A percentile compares a stretch with the other conserved stretches of the same genome.
Evolutionary conservation across 2,329 filamentous ascomycete species (phyloP).

Genomic region (Penicillium sp.): DNA sequence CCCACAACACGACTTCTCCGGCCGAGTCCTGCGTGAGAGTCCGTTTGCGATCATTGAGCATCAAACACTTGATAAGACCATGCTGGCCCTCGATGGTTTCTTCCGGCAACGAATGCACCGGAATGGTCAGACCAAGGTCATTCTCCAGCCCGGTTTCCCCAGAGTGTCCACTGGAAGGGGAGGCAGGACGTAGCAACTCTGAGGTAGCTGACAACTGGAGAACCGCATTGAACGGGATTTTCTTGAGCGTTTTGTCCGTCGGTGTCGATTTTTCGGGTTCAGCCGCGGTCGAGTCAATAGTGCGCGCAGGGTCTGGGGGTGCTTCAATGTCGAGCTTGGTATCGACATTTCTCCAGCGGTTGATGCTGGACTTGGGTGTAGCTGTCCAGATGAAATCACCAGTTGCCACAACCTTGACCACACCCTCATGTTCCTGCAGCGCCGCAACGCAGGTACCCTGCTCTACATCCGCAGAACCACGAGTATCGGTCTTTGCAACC

Average conservation of each 20-base stretch:
- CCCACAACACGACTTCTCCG: slow-evolving; percentile 93
- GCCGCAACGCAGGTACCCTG: slow-evolving; percentile 90
- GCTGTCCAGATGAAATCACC: slow-evolving; percentile 87
- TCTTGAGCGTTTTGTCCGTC: slow-evolving; percentile 50
- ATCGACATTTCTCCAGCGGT: slow-evolving; percentile 87
- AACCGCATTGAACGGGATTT: slow-evolving; percentile 78
- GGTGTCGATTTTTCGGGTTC: slow-evolving; percentile 23
- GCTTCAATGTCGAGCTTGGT: slow-evolving; percentile 72
- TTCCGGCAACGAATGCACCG: slow-evolving; percentile 71
- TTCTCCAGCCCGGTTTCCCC: slow-evolving; percentile 61
- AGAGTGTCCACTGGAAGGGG: slow-evolving; percentile 52
- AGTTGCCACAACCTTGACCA: slow-evolving; percentile 64
- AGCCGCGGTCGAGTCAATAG: slow-evolving; percentile 42
- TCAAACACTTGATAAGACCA: slow-evolving; percentile 88
- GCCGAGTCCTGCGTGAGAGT: slow-evolving; percentile 93
- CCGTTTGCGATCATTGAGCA: slow-evolving; percentile 87
- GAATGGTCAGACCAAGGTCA: slow-evolving; percentile 60
- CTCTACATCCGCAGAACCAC: slow-evolving; percentile 76
- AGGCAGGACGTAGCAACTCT: slow-evolving; percentile 67
- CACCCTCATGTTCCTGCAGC: slow-evolving; percentile 84
- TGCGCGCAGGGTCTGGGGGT: slow-evolving; percentile 51
- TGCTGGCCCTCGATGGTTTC: slow-evolving; percentile 94
- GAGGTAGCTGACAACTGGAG: slow-evolving; percentile 85
- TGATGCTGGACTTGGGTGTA: slow-evolving; percentile 88
- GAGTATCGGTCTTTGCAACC: slow-evolving; percentile 94